Base-by-base conservation (phyloP, 1,139 yeast species). In the Candida neerlandica region DNA sequence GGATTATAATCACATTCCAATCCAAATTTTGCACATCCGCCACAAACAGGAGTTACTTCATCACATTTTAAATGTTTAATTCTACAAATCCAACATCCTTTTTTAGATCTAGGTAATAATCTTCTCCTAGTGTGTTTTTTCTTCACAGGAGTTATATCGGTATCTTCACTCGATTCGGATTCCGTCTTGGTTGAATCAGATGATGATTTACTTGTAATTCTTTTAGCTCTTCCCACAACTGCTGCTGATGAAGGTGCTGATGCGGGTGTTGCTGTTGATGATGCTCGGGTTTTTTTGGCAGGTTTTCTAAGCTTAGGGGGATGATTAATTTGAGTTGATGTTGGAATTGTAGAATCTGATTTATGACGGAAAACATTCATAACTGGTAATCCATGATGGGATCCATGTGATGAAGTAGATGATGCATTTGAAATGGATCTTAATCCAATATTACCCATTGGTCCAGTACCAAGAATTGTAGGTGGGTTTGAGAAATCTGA, bases 31-130 rank as follows among this genome's bases (percentile, higher is more conserved):
- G 54, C 46, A 58, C 81, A 76, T 45, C 71, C 67, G 11, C 70
- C 58, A 57, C 81, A 76, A 11, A 56, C 55, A 0, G 81, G 81
- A 53, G 69, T 65, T 2, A 47, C 49, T 55, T 76, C 81, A 55
- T 76, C 78, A 58, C 81, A 76, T 58, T 76, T 76, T 54, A 77
- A 66, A 59, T 77, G 81, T 57, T 78, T 77, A 50, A 77, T 73
- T 47, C 82, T 66, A 56, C 82, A 78, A 45, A 75, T 73, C 79
- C 78, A 78, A 57, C 82, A 78, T 0, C 82, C 82, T 38, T 63
- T 70, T 49, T 71, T 73, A 5, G 79, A 71, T 44, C 81, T 59
- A 2, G 78, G 79, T 51, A 74, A 65, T 33, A 73, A 59, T 50
- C 78, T 66, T 56, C 76, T 66, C 46, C 80, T 63, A 15, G 78